Conservation (phyloP, 805 yeast genomes). For the Cyberlindnera nakhonratchasimensis region DNA sequence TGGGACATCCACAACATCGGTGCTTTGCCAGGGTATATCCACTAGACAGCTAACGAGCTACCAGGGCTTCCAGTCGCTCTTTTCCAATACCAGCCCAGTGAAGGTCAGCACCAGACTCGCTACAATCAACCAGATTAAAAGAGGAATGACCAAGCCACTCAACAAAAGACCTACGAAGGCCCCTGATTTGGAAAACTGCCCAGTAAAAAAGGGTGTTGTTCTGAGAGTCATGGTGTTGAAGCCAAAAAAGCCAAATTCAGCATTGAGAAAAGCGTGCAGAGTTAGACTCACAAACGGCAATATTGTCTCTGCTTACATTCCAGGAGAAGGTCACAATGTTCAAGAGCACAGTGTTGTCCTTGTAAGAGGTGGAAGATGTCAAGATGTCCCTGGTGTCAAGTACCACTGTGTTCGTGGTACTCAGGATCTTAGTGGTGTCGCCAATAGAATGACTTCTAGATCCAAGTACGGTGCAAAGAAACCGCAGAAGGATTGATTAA, state of each 20-base stretch:
- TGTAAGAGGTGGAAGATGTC: conserved; percentile 98
- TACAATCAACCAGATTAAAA: conserved; percentile 72
- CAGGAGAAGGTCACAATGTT: conserved; percentile 98
- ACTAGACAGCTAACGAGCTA: conserved; percentile 7
- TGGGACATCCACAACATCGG: conserved; percentile 17
- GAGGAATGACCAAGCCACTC: conserved; percentile 58
- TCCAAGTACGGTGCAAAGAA: conserved; percentile 92
- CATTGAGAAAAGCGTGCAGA: conserved; percentile 95
- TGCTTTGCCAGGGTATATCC: conserved; percentile 14
- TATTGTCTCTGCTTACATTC: conserved; percentile 87
- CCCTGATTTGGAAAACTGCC: conserved; percentile 80
- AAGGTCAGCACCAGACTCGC: conserved; percentile 38
- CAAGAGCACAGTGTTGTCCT: conserved; percentile 96
- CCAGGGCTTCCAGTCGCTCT: conserved; percentile 12
- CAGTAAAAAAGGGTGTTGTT: conserved; percentile 91
- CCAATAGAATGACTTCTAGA: conserved; percentile 84
- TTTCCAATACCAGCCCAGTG: conserved; percentile 17
- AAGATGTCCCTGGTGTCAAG: conserved; percentile 97
- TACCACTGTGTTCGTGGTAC: conserved; percentile 93
- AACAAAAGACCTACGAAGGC: conserved; percentile 51
- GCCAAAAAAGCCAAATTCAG: conserved; percentile 98
- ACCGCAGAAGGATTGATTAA: conserved; percentile 46
- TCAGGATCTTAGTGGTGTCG: conserved; percentile 90
- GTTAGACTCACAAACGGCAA: conserved; percentile 90
- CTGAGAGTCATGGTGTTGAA: conserved; percentile 90